These are phyloP conservation scores for Rhizopogon vinicolor DNA, from an alignment of 768 basidiomycete species.

Conservation along the genomic window DNA sequence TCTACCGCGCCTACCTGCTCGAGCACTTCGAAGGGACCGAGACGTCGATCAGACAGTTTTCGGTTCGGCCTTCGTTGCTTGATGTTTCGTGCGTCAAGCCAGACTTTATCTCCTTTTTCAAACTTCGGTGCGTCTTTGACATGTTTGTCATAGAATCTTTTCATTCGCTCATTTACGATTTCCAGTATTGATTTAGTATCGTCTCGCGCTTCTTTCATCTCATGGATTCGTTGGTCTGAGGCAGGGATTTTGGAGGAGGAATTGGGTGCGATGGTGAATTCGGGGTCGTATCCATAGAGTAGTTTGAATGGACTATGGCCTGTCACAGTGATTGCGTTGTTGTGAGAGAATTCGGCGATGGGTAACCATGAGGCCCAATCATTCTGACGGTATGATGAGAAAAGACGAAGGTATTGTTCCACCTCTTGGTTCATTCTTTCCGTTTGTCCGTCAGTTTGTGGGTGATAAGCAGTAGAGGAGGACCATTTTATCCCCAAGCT, in stretches of 20 bases:
- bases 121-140: conserved; percentile 1
- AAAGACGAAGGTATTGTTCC: conserved; percentile 33
- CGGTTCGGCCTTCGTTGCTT: conserved; percentile 9
- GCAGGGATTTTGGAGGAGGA: not conserved
- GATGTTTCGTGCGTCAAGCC: conserved; percentile 18
- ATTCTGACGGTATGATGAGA: conserved; percentile 25
- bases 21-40: conserved; percentile 18
- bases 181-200: not conserved
- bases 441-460: conserved; percentile 35
- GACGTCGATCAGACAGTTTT: conserved; percentile 16
- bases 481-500: too few species aligned
- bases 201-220: conserved; percentile 12
- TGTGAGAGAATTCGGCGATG: conserved; percentile 29
- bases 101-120: conserved; percentile 24
- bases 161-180: conserved; percentile 21
- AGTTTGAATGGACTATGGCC: conserved; percentile 26
- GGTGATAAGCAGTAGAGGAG: conserved; percentile 14
- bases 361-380: conserved; percentile 32
- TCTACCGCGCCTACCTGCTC: conserved; percentile 8
- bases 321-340: conserved; percentile 23
- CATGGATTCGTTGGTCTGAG: conserved; percentile 5
- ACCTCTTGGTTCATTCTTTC: conserved; percentile 32
- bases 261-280: not conserved
- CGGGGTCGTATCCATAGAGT: not conserved
- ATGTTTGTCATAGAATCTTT: conserved; percentile 12